Evolutionary conservation across 441 rosid genomes (phyloP).

Genomic region (Jatropha multifida): DNA sequence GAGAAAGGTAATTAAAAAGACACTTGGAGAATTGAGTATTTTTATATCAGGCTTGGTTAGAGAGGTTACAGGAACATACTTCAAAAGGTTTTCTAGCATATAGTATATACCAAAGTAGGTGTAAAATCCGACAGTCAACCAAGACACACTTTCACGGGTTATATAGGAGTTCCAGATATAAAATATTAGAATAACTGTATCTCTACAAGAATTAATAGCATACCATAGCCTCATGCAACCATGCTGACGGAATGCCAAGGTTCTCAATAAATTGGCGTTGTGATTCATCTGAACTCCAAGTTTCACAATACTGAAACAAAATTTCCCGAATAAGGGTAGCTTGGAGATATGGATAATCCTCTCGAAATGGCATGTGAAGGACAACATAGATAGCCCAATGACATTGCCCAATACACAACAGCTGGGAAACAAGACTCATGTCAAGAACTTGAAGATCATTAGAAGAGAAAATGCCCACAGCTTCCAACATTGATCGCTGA

Average conservation of each 20-base stretch:
- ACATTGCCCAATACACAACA: slow-evolving; percentile 70
- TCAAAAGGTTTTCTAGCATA: not conserved
- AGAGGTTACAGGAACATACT: not conserved
- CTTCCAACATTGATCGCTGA: slow-evolving; percentile 78
- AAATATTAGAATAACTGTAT: slow-evolving; percentile 10
- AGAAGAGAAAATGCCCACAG: slow-evolving; percentile 75
- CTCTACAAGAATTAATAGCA: slow-evolving; percentile 19
- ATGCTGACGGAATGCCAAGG: slow-evolving; percentile 71
- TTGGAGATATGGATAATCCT: slow-evolving; percentile 81
- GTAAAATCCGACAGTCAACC: slow-evolving; percentile 10
- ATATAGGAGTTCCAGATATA: slow-evolving; percentile 14
- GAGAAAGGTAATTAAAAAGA: not conserved
- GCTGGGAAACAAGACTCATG: slow-evolving; percentile 91
- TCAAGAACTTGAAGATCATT: slow-evolving; percentile 91
- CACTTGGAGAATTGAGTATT: not conserved
- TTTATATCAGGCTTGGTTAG: not conserved
- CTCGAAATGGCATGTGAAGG: slow-evolving; percentile 73
- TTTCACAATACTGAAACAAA: slow-evolving; percentile 89
- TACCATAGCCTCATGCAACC: slow-evolving; percentile 99
- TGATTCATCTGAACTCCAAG: slow-evolving; percentile 77
- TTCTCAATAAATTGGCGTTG: slow-evolving; percentile 75
- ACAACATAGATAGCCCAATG: slow-evolving; percentile 98
- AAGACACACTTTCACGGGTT: slow-evolving; percentile 6
- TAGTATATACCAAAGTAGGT: slow-evolving; percentile 1
- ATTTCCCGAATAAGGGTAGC: slow-evolving; percentile 76